Base-by-base conservation (phyloP, 192 early-diverging fungal species). In the Pilobolus umbonatus region DNA sequence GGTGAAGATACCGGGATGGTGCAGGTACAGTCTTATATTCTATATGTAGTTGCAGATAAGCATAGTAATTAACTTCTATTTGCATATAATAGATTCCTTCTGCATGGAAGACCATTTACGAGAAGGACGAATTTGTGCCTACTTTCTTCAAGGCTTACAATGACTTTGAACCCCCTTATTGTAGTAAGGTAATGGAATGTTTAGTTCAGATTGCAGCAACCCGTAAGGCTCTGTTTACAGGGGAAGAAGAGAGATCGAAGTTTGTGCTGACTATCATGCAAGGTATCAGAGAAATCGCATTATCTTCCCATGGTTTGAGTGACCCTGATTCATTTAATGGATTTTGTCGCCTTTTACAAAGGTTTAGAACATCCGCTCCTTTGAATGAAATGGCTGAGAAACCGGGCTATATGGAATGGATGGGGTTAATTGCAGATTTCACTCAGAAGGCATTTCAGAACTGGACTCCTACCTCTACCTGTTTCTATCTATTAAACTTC, bases 291-390 rank as follows among this genome's bases (percentile, higher is more conserved):
- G 75, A 87, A 42, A 85, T 93, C 8, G 63, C 94, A 29, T 62
- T 74, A 9, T 63, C 68, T n/a, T 74, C 73, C 0, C 62, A 70
- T 11, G 82, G 86, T 11, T 71, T 92, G 34, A 73, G 81, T 12
- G 88, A 93, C 28, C 73, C 84, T 2, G 80, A 84, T 26, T 92
- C 87, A 67, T 91, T 86, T 71, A 88, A 94, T 54, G 87, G 90
- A 39, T 80, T 94, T 62, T 88, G 90, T 57, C 78, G 91, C 10
- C 71, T 93, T 61, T 77, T 95, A 39, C 82, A 89, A 15, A 76
- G 91, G 35, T 86, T 95, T 61, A 83, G 88, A 71, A 76, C 80
- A 38, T 85, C 89, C 21, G 85, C 93, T 66, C 87, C 92, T 44
- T 62, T 90, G 51, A 68, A 73, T 15, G 92, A 94, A 57, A 85